phyloP scores from a whole-genome alignment of 163 green algal species.

The Chlamydomonas reinhardtii region DNA sequence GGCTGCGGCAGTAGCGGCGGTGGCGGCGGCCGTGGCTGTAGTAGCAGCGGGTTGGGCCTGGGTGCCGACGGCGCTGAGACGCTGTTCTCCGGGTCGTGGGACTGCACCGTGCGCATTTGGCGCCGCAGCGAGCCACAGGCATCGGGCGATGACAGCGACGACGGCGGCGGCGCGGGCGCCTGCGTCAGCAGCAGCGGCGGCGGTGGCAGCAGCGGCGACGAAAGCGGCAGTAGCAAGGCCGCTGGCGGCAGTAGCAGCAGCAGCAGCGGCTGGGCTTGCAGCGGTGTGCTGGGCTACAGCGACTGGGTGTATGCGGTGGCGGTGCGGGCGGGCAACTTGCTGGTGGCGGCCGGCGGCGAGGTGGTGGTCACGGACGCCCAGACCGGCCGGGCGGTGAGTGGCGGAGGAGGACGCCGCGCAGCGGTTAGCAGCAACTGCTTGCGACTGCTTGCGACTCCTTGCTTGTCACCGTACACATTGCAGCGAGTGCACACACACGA shows the following conservation, averaged over 20 bases:
- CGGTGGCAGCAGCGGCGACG: background rate
- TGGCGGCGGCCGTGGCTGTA: background rate
- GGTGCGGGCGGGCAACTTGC: slow-evolving; percentile 43
- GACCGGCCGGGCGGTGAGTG: slow-evolving; percentile 48
- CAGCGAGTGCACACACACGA: too few species aligned
- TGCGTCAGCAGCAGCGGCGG: background rate
- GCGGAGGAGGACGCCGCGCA: too few species aligned
- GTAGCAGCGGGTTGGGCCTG: background rate
- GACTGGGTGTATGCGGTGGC: slow-evolving; percentile 67
- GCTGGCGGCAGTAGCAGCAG: background rate
- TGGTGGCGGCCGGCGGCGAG: slow-evolving; percentile 63
- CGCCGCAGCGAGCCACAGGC: background rate
- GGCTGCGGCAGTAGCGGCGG: background rate
- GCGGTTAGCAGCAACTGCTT: too few species aligned
- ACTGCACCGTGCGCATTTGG: slow-evolving; percentile 54
- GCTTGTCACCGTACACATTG: too few species aligned
- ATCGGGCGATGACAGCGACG: background rate
- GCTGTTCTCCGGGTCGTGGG: slow-evolving; percentile 53
- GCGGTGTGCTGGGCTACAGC: slow-evolving; percentile 42
- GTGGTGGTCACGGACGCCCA: slow-evolving; percentile 64
- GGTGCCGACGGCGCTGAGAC: background rate
- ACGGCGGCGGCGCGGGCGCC: background rate
- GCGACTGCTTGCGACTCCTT: too few species aligned
- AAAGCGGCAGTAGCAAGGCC: background rate
- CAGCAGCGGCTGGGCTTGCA: slow-evolving; percentile 8